A percentile compares a stretch with the other conserved stretches of the same genome.
Evolutionary conservation across 2,329 filamentous ascomycete genomes (phyloP).

Genomic region (Neofusicoccum sp.): DNA sequence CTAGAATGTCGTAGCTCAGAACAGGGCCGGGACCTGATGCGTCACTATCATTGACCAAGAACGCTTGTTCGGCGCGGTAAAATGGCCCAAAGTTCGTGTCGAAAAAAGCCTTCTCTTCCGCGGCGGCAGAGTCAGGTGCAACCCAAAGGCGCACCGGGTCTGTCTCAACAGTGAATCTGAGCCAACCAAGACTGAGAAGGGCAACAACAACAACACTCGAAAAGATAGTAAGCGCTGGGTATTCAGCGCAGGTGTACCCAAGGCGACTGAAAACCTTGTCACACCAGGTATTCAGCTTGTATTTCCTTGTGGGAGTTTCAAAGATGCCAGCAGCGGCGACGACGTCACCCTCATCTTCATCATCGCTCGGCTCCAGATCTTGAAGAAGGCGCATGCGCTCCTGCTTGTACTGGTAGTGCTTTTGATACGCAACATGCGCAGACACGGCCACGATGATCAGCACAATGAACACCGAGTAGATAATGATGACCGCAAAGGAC

Average conservation of each 20-base stretch:
- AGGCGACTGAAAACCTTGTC: slow-evolving; percentile 78
- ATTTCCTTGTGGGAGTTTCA: slow-evolving; percentile 75
- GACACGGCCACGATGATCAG: slow-evolving; percentile 64
- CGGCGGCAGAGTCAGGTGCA: slow-evolving; percentile 86
- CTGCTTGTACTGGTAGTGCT: slow-evolving; percentile 69
- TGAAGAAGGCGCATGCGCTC: slow-evolving; percentile 85
- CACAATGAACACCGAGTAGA: slow-evolving; percentile 74
- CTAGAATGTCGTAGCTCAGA: slow-evolving; percentile 80
- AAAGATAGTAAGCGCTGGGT: slow-evolving; percentile 79
- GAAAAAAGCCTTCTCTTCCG: slow-evolving; percentile 90
- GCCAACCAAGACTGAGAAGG: slow-evolving; percentile 81
- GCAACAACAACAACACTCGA: slow-evolving; percentile 72
- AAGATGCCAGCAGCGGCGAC: slow-evolving; percentile 73
- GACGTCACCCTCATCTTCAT: slow-evolving; percentile 89
- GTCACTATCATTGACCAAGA: slow-evolving; percentile 83
- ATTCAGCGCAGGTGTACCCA: slow-evolving; percentile 76
- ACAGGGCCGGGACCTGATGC: slow-evolving; percentile 68
- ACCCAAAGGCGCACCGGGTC: slow-evolving; percentile 95
- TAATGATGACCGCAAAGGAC: slow-evolving; percentile 85
- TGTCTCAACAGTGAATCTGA: slow-evolving; percentile 83
- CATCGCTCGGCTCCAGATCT: slow-evolving; percentile 78
- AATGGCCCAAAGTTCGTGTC: slow-evolving; percentile 93
- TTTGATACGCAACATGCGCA: slow-evolving; percentile 73
- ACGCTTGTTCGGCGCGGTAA: slow-evolving; percentile 89
- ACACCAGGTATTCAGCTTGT: slow-evolving; percentile 79